Evolutionary conservation across 2,329 filamentous ascomycete genomes (phyloP).

Genomic region (Clarireedia hainanense): DNA sequence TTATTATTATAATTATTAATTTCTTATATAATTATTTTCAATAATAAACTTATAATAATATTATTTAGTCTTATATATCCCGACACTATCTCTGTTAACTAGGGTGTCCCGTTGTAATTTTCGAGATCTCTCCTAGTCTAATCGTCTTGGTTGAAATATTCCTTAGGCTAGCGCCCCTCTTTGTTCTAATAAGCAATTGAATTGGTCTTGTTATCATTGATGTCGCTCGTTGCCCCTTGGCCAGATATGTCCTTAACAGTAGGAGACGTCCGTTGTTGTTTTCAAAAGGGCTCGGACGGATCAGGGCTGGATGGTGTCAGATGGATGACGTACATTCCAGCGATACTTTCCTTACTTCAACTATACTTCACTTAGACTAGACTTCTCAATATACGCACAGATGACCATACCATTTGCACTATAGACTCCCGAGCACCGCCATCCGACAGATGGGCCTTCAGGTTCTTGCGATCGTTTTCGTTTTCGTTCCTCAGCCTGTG

Average conservation of each 20-base stretch:
- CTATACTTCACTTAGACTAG: no score
- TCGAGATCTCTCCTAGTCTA: background rate
- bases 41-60: no score
- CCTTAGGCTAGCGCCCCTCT: constrained; percentile 19
- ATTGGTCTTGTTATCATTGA: background rate
- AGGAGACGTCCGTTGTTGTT: constrained; percentile 6
- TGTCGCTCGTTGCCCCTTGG: background rate
- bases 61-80: no score
- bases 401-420: no score
- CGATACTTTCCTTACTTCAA: no score
- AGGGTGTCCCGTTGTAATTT: background rate
- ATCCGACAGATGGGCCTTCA: background rate
- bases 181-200: constrained; percentile 11
- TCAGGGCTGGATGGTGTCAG: no score
- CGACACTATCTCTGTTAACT: no score
- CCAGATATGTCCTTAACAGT: background rate
- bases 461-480: constrained; percentile 4
- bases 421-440: no score
- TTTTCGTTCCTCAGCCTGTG: constrained; percentile 6
- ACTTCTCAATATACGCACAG: no score
- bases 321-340: background rate
- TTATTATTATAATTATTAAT: no score
- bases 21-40: no score
- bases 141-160: constrained; percentile 16
- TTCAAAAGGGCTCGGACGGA: background rate